Conservation (phyloP, 176 grass and related monocot species). For the Miscanthus lutarioriparius region DNA sequence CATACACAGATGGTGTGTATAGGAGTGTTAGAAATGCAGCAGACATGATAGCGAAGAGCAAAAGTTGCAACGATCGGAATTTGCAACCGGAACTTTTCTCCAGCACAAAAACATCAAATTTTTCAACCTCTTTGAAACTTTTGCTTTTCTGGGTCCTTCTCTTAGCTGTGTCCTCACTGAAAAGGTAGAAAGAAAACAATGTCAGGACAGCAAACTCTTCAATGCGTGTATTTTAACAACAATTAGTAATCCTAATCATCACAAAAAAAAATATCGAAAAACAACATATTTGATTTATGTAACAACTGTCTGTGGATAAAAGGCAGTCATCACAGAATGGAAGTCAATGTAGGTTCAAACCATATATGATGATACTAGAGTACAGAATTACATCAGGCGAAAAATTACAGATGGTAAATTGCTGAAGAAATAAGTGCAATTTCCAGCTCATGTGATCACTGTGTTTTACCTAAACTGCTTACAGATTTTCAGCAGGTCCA, state of each 20-base stretch:
- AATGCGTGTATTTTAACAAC: neutral
- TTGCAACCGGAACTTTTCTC: constrained; percentile 72
- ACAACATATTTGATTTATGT: neutral
- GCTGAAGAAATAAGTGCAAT: constrained; percentile 5
- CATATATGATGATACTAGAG: neutral
- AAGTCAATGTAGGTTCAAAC: constrained; percentile 4
- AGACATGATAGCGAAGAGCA: constrained; percentile 81
- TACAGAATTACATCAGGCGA: neutral
- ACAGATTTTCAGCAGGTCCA: neutral
- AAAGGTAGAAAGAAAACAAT: constrained; percentile 29
- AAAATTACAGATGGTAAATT: neutral
- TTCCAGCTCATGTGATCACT: neutral
- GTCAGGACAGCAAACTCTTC: no score
- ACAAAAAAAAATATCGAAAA: neutral
- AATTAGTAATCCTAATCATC: constrained; percentile 4
- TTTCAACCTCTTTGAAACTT: constrained; percentile 82
- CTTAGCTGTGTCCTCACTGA: constrained; percentile 69
- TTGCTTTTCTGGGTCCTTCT: constrained; percentile 71
- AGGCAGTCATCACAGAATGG: neutral
- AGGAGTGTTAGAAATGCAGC: constrained; percentile 76
- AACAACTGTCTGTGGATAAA: neutral
- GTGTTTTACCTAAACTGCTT: neutral
- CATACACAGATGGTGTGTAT: constrained; percentile 73
- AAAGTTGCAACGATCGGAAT: constrained; percentile 73
- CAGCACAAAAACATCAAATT: constrained; percentile 65